Base-by-base conservation (phyloP, 192 early-diverging fungal species). In the Backusella tuberculispora region DNA sequence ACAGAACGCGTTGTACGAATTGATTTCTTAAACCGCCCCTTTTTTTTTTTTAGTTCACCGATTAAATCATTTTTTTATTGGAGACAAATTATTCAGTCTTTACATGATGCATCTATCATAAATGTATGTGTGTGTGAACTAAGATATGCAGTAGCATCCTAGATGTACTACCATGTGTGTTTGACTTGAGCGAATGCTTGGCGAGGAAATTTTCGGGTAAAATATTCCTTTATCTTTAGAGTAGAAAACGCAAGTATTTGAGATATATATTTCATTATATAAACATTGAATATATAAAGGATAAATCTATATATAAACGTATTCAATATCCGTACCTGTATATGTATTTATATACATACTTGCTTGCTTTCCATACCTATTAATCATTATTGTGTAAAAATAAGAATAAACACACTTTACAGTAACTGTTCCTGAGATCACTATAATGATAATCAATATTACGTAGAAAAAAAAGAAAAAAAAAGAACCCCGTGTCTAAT, bases 41-140 rank as follows among this genome's bases (percentile, higher is more conserved):
- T 34, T 2, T 34, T 34, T 2, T 34, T 34, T 63, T 88, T 83
- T 21, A 94, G 71, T 76, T 92, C 90, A 42, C 87, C 85, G 40
- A 92, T 77, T 37, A 34, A 34, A 92, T 85, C 9, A 12, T 21
- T 66, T 88, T 83, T 63, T 87, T 89, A 38, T 88, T 92, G 24
- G 89, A 85, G 53, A 90, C 29, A 34, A 34, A 34, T 0, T 74
- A 12, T 8, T 8, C 50, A 21, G 50, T 53, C 50, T 24, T 8
- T 60, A 60, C 53, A 60, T 60, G 13, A 60, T 60, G 21, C 48
- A 19, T 50, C 14, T 50, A 19, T 50, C 19, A 17, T 56, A 56
- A 50, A 5, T 9, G 48, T 21, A n/a, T 48, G n/a, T 50, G 48
- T 43, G 42, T 43, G 42, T 50, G 48, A 24, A n/a, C 24, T n/a